Evolutionary conservation across 2,329 filamentous ascomycete species (phyloP), one percentile per base, ranked within the genome.

Genomic region (Colletotrichum sojae): DNA sequence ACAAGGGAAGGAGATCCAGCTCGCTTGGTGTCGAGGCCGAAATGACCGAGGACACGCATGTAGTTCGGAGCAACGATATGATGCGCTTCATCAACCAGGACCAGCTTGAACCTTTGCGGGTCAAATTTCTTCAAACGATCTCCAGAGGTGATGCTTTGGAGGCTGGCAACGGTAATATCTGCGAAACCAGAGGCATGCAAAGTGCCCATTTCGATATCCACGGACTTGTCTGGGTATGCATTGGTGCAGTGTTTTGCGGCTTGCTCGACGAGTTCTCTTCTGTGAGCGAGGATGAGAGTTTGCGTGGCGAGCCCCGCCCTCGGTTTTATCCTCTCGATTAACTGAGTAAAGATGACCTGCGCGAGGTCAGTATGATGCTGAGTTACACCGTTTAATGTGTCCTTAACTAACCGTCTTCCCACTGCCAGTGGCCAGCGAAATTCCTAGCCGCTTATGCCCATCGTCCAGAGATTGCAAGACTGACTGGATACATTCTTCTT

Each of bases 61-160:
- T 98, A 98, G 8, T 90, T 90, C 2, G 89, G 86, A 0, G 96
- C 93, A 52, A 98, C 95, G 61, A 98, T 97, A 79, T 99, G 96
- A 78, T 99, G 96, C 5, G 95, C 96, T 81, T 99, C 96, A 73
- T 99, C 96, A 4, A 99, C 95, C 3, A 99, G 86, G 0, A 99
- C 83, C 0, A 99, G 88, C 80, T 99, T 99, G 84, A 95, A 98
- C 8, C 83, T 84, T 0, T 79, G 80, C 0, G 94, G 92, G 73
- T 97, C 89, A 75, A 95, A 98, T 77, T 97, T 98, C 43, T 80
- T 77, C n/a, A 98, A 86, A 2, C 96, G 89, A 60, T 91, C 88
- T 13, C 89, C 88, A 5, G 93, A 97, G 8, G 86, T 89, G 73
- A 99, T 90, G 78, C 94, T 98, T 76, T 92, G 91, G 43, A 99